Evolutionary conservation across 441 rosid species (phyloP).

Genomic region (Erodium trifolium): DNA sequence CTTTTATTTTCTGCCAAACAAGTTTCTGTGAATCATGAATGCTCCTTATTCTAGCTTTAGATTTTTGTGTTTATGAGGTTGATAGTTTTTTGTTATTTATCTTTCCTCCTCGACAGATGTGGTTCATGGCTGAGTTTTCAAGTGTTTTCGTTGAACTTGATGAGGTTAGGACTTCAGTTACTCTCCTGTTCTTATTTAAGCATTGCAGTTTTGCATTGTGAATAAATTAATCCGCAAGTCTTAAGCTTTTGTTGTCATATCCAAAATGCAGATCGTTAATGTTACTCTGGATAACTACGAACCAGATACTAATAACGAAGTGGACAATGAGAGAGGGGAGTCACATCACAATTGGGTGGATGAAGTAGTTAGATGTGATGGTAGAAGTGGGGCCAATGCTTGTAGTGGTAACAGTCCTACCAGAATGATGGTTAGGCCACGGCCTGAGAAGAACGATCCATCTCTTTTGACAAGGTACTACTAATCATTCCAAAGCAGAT

Average conservation of each 20-base stretch:
- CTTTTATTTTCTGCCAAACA: background rate
- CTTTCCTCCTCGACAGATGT: slow-evolving; percentile 45
- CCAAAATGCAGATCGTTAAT: slow-evolving; percentile 55
- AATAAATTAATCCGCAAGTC: background rate
- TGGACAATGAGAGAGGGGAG: slow-evolving; percentile 53
- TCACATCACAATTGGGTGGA: slow-evolving; percentile 83
- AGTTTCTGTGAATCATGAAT: background rate
- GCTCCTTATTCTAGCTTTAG: background rate
- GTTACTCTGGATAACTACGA: slow-evolving; percentile 78
- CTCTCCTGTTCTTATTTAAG: background rate
- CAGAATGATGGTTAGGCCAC: slow-evolving; percentile 46
- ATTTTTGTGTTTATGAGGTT: slow-evolving; percentile 6
- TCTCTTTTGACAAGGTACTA: slow-evolving; percentile 66
- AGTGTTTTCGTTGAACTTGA: slow-evolving; percentile 64
- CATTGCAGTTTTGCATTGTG: background rate
- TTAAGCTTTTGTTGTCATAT: slow-evolving; percentile 7
- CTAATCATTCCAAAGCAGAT: slow-evolving; percentile 4
- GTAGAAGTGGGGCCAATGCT: slow-evolving; percentile 40
- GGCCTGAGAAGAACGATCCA: slow-evolving; percentile 69
- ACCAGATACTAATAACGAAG: slow-evolving; percentile 33
- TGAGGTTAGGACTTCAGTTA: slow-evolving; percentile 42
- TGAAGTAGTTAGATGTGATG: slow-evolving; percentile 91
- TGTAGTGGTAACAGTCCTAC: slow-evolving; percentile 46
- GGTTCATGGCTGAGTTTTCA: slow-evolving; percentile 87
- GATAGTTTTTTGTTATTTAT: slow-evolving; percentile 1